Evolutionary conservation across 305 asterid genomes (phyloP).

Genomic region (Rubia tinctorum): DNA sequence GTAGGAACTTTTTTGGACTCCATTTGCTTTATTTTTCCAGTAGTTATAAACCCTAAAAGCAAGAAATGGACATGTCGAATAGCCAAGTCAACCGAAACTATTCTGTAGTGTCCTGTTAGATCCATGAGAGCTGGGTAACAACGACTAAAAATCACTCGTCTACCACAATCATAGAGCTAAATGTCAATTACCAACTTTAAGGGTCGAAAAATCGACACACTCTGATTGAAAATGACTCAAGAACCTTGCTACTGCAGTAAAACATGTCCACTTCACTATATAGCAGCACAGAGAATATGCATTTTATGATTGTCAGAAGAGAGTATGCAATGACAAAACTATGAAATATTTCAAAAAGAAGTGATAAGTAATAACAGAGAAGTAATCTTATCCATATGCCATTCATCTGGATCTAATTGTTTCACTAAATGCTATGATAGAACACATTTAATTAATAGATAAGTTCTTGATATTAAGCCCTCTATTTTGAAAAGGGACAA

Average conservation of each 20-base stretch:
- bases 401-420: background rate
- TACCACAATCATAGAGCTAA: no score
- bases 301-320: background rate
- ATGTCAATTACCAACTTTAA: no score
- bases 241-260: no score
- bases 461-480: background rate
- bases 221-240: no score
- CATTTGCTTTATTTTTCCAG: background rate
- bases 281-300: no score
- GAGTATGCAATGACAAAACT: background rate
- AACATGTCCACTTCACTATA: no score
- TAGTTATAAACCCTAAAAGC: background rate
- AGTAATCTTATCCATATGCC: background rate
- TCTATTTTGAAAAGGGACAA: background rate
- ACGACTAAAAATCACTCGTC: no score
- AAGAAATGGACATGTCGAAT: background rate
- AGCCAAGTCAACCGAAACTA: background rate
- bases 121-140: no score
- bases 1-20: background rate
- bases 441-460: background rate
- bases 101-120: no score
- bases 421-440: background rate
- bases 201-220: no score
- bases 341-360: no score
- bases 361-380: no score